Percentiles rank a stretch among this genome's conserved stretches.
Conservation (phyloP, 495 filamentous ascomycete genomes). For the Pseudotulostoma volvatum region DNA sequence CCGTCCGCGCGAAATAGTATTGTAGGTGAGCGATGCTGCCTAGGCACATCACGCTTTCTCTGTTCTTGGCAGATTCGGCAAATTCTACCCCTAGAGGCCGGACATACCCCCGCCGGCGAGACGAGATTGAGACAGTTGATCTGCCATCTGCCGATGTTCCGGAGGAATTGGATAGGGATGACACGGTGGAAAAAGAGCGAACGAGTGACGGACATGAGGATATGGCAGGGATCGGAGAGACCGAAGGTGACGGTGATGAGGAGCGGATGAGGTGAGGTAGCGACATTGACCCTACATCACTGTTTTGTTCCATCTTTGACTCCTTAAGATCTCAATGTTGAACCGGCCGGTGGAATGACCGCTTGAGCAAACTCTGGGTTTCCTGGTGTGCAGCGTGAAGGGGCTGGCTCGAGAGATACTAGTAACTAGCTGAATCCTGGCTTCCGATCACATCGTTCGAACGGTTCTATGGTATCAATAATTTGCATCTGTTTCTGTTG, state of each 20-base stretch:
- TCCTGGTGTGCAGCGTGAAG: no score
- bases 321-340: no score
- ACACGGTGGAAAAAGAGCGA: constrained; percentile 61
- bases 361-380: no score
- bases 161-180: constrained; percentile 52
- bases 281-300: constrained; percentile 20
- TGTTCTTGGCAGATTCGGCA: constrained; percentile 69
- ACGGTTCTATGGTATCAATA: no score
- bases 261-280: constrained; percentile 14
- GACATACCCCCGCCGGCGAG: constrained; percentile 66
- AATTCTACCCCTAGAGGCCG: constrained; percentile 84
- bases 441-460: neutral
- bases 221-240: constrained; percentile 46
- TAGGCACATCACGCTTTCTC: constrained; percentile 88
- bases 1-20: constrained; percentile 94
- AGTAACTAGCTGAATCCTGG: neutral
- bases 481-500: no score
- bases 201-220: constrained; percentile 46
- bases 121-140: constrained; percentile 38
- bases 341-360: no score
- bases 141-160: constrained; percentile 36
- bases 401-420: no score
- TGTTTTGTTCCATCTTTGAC: constrained; percentile 4
- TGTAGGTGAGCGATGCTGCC: constrained; percentile 95
- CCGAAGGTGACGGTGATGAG: constrained; percentile 44